Evolutionary conservation across 192 early-diverging fungal genomes (phyloP), one percentile per base, ranked within the genome.

Genomic region (Allomyces macrogynus): DNA sequence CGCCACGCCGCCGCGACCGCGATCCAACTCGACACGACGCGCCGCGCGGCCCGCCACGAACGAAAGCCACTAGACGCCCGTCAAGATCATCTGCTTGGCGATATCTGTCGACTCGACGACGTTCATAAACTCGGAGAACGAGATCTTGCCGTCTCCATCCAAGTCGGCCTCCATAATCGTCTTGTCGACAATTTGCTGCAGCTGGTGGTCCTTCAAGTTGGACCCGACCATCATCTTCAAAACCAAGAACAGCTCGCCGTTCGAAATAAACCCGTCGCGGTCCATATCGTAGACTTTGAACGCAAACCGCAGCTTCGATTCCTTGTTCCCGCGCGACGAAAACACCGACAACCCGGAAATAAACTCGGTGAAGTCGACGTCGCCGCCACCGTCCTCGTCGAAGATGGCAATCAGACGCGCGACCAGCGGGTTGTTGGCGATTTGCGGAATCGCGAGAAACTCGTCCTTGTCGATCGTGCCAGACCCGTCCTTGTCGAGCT

Each of bases 271-370:
- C 16, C 97, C 97, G 74, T 99, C 97, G 27, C 94, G 80, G 74
- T 99, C 95, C 84, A 97, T 97, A 69, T 99, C 97, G 71, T 99
- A 99, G 60, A 99, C 89, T 68, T 93, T 95, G 80, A 99, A 99
- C 1, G 95, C 92, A 67, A 93, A 89, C 63, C 83, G 82, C 68
- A 99, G 79, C 76, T 99, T 99, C 69, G 95, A 92, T 62, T 87
- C 78, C 79, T 92, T 89, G 66, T 92, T 90, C 62, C 97, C 93
- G 66, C 94, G 92, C 54, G 86, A 84, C 62, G 89, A 92, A 68
- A 99, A 99, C 1, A 89, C 92, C 69, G 87, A 89, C 64, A 99
- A 73, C 0, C 94, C 97, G 10, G 80, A 81, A 65, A 99, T 93
- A 72, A 99, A 99, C 79, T 99, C 94, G 67, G 91, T 90, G 76